Percentiles rank a stretch among this genome's conserved stretches.
These are phyloP conservation scores for Cajanus cajan DNA, from an alignment of 306 rosid species.

Conservation along the genomic window DNA sequence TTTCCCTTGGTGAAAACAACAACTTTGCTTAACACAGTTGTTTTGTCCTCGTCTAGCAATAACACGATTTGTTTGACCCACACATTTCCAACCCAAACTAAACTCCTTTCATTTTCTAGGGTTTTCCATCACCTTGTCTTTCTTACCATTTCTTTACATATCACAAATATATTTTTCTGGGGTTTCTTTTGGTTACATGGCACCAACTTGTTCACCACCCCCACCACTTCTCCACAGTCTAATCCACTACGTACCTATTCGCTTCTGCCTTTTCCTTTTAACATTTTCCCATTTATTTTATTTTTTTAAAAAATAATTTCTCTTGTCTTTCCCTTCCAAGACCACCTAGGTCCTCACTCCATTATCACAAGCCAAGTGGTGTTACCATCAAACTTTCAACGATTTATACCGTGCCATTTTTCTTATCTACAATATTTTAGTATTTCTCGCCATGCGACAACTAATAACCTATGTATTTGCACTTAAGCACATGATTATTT, in stretches of 20 bases:
- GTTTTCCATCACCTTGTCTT: conserved; percentile 32
- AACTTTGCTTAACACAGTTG: conserved; percentile 42
- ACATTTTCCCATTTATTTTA: background rate
- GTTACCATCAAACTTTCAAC: conserved; percentile 34
- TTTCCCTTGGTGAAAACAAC: conserved; percentile 53
- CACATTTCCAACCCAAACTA: conserved; percentile 34
- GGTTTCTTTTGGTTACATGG: conserved; percentile 31
- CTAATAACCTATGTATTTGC: background rate
- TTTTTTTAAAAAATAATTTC: background rate
- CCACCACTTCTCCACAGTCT: conserved; percentile 44
- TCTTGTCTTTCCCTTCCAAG: background rate
- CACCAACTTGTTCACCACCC: conserved; percentile 35
- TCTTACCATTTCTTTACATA: conserved; percentile 26
- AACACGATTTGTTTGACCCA: conserved; percentile 51
- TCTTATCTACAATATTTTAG: background rate
- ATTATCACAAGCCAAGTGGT: conserved; percentile 30
- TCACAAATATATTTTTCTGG: conserved; percentile 14
- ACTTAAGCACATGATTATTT: conserved; percentile 17
- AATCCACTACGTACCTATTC: conserved; percentile 44
- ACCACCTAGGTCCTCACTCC: conserved; percentile 20
- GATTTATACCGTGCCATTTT: conserved; percentile 21
- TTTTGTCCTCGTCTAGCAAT: conserved; percentile 52
- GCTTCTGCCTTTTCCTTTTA: conserved; percentile 33
- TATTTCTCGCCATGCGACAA: background rate
- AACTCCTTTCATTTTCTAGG: conserved; percentile 41